Percentiles rank a stretch among this genome's conserved stretches.
Evolutionary conservation across 768 basidiomycete species (phyloP).

Genomic region (Russula sp.): DNA sequence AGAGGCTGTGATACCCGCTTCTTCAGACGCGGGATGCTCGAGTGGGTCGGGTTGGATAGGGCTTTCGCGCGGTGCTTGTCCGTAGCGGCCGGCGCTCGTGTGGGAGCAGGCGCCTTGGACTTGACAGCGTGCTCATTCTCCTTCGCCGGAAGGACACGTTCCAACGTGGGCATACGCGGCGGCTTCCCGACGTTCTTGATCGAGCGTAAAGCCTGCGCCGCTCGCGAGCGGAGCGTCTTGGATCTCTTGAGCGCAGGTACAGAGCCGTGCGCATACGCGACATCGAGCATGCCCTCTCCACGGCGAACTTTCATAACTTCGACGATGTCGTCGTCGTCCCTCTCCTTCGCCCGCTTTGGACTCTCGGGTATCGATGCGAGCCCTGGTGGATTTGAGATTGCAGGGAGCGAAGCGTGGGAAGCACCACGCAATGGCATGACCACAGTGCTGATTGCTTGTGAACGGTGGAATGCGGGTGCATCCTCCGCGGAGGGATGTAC

Average conservation of each 20-base stretch:
- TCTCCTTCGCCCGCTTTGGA: slow-evolving; percentile 16
- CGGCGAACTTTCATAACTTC: slow-evolving; percentile 32
- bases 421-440: slow-evolving; percentile 26
- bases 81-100: background rate
- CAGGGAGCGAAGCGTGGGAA: slow-evolving; percentile 7
- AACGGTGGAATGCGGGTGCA: slow-evolving; percentile 27
- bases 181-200: slow-evolving; percentile 30
- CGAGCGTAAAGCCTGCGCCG: slow-evolving; percentile 30
- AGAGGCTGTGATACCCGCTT: slow-evolving; percentile 26
- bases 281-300: slow-evolving; percentile 27
- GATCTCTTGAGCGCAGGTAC: slow-evolving; percentile 26
- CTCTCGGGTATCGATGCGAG: slow-evolving; percentile 14
- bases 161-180: slow-evolving; percentile 14
- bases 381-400: background rate
- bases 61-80: slow-evolving; percentile 16
- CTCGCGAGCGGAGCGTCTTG: slow-evolving; percentile 30
- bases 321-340: slow-evolving; percentile 29
- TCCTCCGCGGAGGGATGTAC: slow-evolving; percentile 25
- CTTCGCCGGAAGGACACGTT: slow-evolving; percentile 10
- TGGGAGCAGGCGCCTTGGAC: background rate
- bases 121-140: slow-evolving; percentile 2
- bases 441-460: slow-evolving; percentile 23
- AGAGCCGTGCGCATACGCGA: slow-evolving; percentile 19
- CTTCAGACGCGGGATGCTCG: slow-evolving; percentile 22
- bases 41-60: slow-evolving; percentile 14